Base-by-base conservation (phyloP, 1,139 yeast species). In the Suhomyces choctaworum region DNA sequence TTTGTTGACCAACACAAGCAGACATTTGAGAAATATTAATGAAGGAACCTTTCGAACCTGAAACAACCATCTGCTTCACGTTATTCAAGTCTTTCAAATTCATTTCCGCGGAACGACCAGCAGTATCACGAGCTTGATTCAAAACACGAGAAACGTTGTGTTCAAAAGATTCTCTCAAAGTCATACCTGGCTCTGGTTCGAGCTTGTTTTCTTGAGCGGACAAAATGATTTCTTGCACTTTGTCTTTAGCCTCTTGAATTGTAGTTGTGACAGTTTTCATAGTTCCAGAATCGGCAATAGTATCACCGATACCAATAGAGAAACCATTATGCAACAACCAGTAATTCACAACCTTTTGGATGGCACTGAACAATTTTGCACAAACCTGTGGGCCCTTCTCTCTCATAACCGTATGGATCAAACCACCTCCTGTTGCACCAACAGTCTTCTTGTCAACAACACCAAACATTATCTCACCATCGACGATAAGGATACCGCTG, bases 1-100 rank as follows among this genome's bases (percentile, higher is more conserved):
- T 92, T 62, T 94, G 99, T 67, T 94, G 99, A 54, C 99, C 99
- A 21, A 92, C 99, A 84, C 98, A 92, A 6, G 99, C 99, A 31
- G 97, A 89, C 98, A 94, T 94, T 70, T 90, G 98, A 17, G 99
- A 95, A 62, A 94, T 92, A 62, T 94, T 94, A 62, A 94, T 94
- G 62, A 90, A 92, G 10, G 98, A 94, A 73, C 99, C 99, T 67
- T 94, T 94, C 20, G 99, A 94, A 58, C 99, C 99, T 10, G 98
- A 92, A 46, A 92, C 85, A 42, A 92, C 98, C 99, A 94, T 94
- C 70, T 94, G 98, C 60, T 94, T 94, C 51, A 94, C 98, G 57
- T 90, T 92, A 60, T 94, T 94, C 51, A 83, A 73, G 55, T 90
- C 96, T 61, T 90, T 90, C 71, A 94, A 78, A 56, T 90, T 87